These are phyloP conservation scores for Chlamydomonas sphaeroides DNA, from an alignment of 139 green algal species.

Conservation along the genomic window DNA sequence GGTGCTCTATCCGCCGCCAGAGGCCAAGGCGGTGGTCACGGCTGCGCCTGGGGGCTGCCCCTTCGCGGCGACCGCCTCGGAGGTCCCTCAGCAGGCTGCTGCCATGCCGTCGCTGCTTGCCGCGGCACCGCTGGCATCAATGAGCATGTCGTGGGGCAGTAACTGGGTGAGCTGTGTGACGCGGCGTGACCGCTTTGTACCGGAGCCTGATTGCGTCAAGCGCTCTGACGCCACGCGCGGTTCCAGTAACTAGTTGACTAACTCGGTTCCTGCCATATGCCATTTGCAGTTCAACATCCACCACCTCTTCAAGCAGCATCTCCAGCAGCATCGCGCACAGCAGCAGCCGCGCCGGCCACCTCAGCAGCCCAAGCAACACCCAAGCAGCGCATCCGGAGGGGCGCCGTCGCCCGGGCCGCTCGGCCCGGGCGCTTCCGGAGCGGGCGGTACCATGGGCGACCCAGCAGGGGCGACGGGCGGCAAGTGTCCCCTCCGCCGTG, in stretches of 20 bases:
- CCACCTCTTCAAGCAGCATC: slow-evolving; percentile 35
- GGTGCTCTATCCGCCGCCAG: neutral
- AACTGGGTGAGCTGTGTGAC: slow-evolving; percentile 7
- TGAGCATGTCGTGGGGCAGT: slow-evolving; percentile 41
- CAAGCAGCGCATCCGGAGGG: neutral
- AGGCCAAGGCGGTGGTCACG: neutral
- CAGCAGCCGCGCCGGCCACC: slow-evolving; percentile 19
- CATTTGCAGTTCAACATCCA: slow-evolving; percentile 36
- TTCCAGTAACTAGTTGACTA: too few relatives aligned
- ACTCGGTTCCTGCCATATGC: neutral
- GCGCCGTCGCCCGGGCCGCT: neutral
- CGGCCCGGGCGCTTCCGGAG: too few relatives aligned
- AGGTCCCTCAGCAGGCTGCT: neutral
- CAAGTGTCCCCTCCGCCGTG: slow-evolving; percentile 56
- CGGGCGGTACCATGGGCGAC: neutral
- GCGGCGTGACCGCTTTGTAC: neutral
- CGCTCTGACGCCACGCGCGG: too few relatives aligned
- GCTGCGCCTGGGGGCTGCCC: too few relatives aligned
- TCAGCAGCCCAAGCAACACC: neutral
- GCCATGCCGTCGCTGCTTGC: neutral
- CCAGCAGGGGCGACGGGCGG: neutral
- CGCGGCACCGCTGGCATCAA: slow-evolving; percentile 15
- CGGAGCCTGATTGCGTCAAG: neutral
- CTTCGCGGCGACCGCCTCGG: neutral
- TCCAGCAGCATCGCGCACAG: slow-evolving; percentile 31